Evolutionary conservation across 31 red algal genomes (phyloP).

Genomic region (Porphyra umbilicalis): DNA sequence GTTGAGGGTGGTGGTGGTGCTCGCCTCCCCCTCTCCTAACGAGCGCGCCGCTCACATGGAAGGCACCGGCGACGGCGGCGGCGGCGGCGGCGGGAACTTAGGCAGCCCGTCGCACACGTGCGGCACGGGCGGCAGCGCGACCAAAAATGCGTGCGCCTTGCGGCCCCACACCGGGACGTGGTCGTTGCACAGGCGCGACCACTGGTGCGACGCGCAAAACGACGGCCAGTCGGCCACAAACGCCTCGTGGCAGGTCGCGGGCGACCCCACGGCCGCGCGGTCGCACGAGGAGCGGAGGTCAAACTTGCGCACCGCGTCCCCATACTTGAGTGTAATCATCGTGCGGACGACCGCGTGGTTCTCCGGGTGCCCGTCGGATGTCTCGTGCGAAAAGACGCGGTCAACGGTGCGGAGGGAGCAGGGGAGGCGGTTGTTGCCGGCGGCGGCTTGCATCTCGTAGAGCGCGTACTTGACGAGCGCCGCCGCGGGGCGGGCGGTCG

Average conservation of each 20-base stretch:
- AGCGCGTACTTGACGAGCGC: not conserved
- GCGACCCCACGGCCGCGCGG: not conserved
- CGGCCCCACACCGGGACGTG: not conserved
- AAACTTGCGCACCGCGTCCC: not conserved
- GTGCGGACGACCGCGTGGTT: not conserved
- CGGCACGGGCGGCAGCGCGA: not conserved
- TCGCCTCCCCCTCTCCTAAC: too few species aligned
- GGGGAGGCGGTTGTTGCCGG: not conserved
- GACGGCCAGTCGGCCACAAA: not conserved
- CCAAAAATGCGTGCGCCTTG: not conserved
- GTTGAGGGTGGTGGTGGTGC: too few species aligned
- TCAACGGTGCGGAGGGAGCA: not conserved
- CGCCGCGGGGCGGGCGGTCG: not conserved
- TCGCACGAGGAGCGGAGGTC: not conserved
- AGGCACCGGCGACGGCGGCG: not conserved
- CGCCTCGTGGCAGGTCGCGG: not conserved
- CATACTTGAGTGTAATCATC: not conserved
- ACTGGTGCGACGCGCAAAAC: not conserved
- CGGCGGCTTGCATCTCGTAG: not conserved
- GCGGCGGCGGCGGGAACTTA: not conserved
- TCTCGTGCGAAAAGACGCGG: not conserved
- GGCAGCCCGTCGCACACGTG: not conserved
- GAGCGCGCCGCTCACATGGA: not conserved
- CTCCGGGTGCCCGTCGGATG: not conserved
- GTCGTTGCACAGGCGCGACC: not conserved